Conservation (phyloP, 345 rosid species). For the Populus alba region DNA sequence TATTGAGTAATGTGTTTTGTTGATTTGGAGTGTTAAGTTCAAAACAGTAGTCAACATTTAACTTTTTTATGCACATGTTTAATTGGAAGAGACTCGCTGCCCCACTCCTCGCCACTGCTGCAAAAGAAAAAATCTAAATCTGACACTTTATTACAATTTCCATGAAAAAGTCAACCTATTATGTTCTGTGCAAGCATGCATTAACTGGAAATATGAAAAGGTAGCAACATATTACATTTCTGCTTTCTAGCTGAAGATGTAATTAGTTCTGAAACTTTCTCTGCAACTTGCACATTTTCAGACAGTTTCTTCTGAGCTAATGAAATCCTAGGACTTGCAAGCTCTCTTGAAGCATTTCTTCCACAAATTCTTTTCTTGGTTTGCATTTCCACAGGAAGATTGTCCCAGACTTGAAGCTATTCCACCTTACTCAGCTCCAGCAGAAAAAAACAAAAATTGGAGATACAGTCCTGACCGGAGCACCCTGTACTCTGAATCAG, state of each 20-base stretch:
- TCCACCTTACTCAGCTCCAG: constrained; percentile 5
- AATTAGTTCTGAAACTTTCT: constrained; percentile 51
- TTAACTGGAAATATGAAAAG: neutral
- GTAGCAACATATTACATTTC: constrained; percentile 33
- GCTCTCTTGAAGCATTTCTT: constrained; percentile 49
- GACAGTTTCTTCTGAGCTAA: constrained; percentile 48
- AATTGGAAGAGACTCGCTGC: neutral
- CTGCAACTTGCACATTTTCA: constrained; percentile 48
- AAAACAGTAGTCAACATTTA: neutral
- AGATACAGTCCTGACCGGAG: neutral
- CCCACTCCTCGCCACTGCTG: neutral
- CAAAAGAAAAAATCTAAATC: neutral
- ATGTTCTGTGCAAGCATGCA: neutral
- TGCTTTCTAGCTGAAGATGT: constrained; percentile 68
- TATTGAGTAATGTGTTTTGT: neutral
- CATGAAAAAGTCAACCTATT: neutral
- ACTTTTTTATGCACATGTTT: neutral
- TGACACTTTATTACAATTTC: neutral
- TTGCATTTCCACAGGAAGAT: constrained; percentile 42
- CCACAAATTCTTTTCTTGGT: constrained; percentile 52
- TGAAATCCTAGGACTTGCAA: constrained; percentile 42
- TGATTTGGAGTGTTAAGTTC: neutral
- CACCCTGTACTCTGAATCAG: neutral
- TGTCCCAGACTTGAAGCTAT: constrained; percentile 6
- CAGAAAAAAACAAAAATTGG: neutral